These are phyloP conservation scores for Canavalia gladiata DNA, from an alignment of 306 rosid genomes.

Conservation along the genomic window DNA sequence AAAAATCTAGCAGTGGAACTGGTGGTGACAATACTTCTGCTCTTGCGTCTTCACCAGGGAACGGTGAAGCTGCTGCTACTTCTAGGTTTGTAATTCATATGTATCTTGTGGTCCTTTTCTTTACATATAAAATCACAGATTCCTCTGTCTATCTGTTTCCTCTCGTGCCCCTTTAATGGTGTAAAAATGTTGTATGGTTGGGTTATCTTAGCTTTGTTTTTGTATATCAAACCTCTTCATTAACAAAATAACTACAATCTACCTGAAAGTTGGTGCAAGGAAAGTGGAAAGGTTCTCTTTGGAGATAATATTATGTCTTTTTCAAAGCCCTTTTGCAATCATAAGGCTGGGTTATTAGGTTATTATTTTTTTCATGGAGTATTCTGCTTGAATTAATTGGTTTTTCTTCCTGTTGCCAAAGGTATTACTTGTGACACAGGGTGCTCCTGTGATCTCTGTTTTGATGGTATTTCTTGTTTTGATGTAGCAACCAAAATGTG, in stretches of 20 bases:
- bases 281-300: slow-evolving; percentile 26
- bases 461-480: slow-evolving; percentile 39
- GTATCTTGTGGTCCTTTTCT: slow-evolving; percentile 33
- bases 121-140: slow-evolving; percentile 15
- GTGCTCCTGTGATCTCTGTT: slow-evolving; percentile 36
- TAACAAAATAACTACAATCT: neutral
- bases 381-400: slow-evolving; percentile 32
- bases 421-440: slow-evolving; percentile 17
- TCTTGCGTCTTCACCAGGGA: slow-evolving; percentile 57
- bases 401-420: slow-evolving; percentile 29
- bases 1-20: slow-evolving; percentile 49
- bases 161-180: slow-evolving; percentile 16
- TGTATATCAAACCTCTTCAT: slow-evolving; percentile 7
- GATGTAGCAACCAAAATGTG: slow-evolving; percentile 59
- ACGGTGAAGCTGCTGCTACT: slow-evolving; percentile 51
- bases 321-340: slow-evolving; percentile 32
- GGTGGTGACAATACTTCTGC: slow-evolving; percentile 47
- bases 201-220: slow-evolving; percentile 33
- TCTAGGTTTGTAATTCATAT: slow-evolving; percentile 69
- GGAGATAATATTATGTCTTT: slow-evolving; percentile 28
- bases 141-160: neutral
- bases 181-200: slow-evolving; percentile 26
- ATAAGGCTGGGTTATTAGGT: neutral
- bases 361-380: slow-evolving; percentile 25
- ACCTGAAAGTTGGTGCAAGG: slow-evolving; percentile 17